A percentile compares a stretch with the other conserved stretches of the same genome.
phyloP scores from a whole-genome alignment of 2,329 filamentous ascomycete genomes.

The Monosporascus sp. region DNA sequence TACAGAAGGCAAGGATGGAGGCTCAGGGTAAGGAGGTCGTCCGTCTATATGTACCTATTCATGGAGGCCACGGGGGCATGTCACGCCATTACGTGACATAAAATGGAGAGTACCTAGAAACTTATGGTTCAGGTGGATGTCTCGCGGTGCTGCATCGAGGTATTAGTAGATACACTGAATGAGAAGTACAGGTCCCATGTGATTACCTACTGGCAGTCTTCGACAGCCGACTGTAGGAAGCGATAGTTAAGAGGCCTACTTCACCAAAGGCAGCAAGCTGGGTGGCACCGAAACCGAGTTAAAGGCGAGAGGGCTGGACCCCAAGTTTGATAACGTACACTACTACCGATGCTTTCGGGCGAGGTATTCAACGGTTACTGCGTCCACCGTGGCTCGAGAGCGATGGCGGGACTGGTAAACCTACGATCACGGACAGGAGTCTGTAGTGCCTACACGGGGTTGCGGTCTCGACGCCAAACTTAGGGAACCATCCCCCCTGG shows the following conservation, averaged over 20 bases:
- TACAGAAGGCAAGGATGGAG: constrained; percentile 16
- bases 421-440: not conserved
- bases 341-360: not conserved
- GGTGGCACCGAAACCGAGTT: not conserved
- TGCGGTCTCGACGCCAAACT: not conserved
- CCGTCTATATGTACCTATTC: no score
- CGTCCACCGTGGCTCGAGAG: not conserved
- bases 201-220: not conserved
- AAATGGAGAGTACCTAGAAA: no score
- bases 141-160: no score
- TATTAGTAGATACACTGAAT: not conserved
- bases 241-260: not conserved
- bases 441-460: not conserved
- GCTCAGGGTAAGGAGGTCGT: no score
- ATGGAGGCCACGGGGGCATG: constrained; percentile 8
- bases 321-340: not conserved
- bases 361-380: not conserved
- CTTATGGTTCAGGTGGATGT: no score
- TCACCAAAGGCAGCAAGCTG: not conserved
- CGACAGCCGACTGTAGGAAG: not conserved
- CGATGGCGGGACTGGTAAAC: not conserved
- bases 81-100: no score
- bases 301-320: not conserved
- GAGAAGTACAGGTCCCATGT: not conserved
- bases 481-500: not conserved